Evolutionary conservation across 805 yeast genomes (phyloP), one percentile per base, ranked within the genome.

Genomic region (Helenozyma baotianmanensis): DNA sequence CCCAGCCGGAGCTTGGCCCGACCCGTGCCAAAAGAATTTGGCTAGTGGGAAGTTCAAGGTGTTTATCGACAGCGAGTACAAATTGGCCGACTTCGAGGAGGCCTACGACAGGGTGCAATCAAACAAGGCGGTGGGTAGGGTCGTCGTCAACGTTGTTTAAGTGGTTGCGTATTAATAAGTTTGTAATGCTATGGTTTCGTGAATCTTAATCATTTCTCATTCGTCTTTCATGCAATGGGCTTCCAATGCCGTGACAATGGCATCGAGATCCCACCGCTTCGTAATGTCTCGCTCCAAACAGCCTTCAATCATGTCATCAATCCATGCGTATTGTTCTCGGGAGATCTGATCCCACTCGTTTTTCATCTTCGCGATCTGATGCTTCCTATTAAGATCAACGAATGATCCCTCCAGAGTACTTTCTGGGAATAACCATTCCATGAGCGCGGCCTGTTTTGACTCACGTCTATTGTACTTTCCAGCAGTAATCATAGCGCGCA

Each of bases 401-500:
- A 43, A 27, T 19, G 45, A 40, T 13, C 45, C 43, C 9, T 32
- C 34, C 9, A 33, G 23, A 6, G 42, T 38, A 9, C 41, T 35
- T n/a, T 42, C 45, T 6, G 43, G 41, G 30, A 42, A 40, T 10
- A 60, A 42, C 56, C 59, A 57, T 21, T 54, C 55, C 25, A 56
- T 30, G 21, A 62, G 50, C 27, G 72, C 60, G 1, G 74, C 72
- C 25, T 53, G 51, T n/a, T 53, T 43, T 37, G 83, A 56, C 4
- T 68, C 61, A 3, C 54, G 55, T n/a, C 47, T 46, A 45, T 80
- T 76, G 54, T 68, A 83, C 38, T 73, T 72, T 2, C 85, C 90
- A 4, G 80, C 72, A 19, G 78, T 58, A 26, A 89, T 89, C 65
- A 78, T 72, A 9, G 83, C 76, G 25, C 86, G 70, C 40, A 89